phyloP scores from a whole-genome alignment of 1,284 basidiomycete species.

The Ustilago cynodontis region DNA sequence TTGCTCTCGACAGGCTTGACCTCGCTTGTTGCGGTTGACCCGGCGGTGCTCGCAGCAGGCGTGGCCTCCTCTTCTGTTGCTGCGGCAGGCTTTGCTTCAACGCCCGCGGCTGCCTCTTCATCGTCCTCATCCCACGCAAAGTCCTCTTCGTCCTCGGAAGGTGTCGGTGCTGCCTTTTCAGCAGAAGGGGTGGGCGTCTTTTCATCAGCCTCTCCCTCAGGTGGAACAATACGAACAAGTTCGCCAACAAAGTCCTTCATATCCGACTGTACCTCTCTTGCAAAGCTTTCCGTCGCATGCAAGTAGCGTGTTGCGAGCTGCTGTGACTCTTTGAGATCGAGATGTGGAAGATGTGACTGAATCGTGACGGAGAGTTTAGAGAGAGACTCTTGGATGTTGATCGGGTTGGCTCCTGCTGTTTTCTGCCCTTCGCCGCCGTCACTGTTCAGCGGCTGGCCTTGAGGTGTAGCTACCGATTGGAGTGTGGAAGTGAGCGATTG shows the following conservation, averaged over 20 bases:
- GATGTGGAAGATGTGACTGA: constrained; percentile 57
- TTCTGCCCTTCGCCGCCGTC: constrained; percentile 9
- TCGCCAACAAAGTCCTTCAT: constrained; percentile 59
- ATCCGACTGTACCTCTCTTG: constrained; percentile 57
- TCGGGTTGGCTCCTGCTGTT: constrained; percentile 8
- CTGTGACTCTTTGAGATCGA: constrained; percentile 57
- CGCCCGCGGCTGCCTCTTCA: constrained; percentile 37
- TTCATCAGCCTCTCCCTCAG: constrained; percentile 28
- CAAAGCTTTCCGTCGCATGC: constrained; percentile 53
- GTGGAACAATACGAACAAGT: constrained; percentile 59
- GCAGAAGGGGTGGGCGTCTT: neutral
- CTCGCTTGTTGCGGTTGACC: neutral
- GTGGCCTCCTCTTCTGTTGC: neutral
- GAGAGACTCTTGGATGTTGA: constrained; percentile 51
- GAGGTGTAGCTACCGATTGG: constrained; percentile 25
- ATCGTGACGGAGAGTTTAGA: constrained; percentile 51
- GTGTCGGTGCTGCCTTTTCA: constrained; percentile 28
- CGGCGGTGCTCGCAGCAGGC: neutral
- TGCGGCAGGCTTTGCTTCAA: constrained; percentile 11
- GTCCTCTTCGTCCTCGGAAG: constrained; percentile 47
- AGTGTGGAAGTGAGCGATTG: constrained; percentile 38
- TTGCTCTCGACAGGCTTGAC: constrained; percentile 12
- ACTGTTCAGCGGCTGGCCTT: neutral
- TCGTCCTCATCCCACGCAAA: constrained; percentile 63
- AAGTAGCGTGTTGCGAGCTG: constrained; percentile 55